Evolutionary conservation across 331 rosid genomes (phyloP).

Genomic region (Quercus lobata): DNA sequence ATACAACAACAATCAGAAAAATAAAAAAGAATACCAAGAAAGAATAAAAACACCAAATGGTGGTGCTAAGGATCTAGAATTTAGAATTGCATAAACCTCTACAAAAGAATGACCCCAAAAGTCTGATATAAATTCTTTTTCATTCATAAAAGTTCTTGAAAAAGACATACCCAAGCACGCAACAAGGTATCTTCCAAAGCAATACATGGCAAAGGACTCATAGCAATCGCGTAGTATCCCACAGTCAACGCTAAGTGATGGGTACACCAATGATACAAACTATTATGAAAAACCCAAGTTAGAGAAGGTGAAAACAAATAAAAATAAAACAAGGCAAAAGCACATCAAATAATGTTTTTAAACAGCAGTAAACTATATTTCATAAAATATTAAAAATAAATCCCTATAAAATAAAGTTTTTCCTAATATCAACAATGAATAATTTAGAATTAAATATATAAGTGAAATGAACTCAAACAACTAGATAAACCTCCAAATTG

Average conservation of each 20-base stretch:
- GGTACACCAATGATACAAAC: constrained; percentile 82
- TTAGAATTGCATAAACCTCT: not conserved
- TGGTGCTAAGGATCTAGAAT: not conserved
- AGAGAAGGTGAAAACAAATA: constrained; percentile 9
- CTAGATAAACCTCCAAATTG: not conserved
- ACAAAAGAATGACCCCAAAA: not conserved
- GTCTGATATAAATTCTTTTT: not conserved
- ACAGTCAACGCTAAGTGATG: constrained; percentile 80
- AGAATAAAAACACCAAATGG: not conserved
- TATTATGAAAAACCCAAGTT: constrained; percentile 33
- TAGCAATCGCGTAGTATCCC: constrained; percentile 93
- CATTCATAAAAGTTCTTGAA: not conserved
- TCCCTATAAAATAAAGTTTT: not conserved
- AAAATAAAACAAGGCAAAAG: constrained; percentile 1
- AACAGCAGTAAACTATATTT: not conserved
- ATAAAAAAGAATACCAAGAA: not conserved
- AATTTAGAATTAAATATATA: not conserved
- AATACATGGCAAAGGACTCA: constrained; percentile 99
- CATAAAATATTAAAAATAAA: not conserved
- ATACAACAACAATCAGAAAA: not conserved
- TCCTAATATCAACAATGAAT: not conserved
- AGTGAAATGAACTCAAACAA: not conserved
- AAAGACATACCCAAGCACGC: constrained; percentile 74
- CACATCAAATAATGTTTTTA: not conserved
- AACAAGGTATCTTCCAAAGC: constrained; percentile 97